Conservation (phyloP, 108 stramenopile species). For the Fistulifera pelliculosa region DNA sequence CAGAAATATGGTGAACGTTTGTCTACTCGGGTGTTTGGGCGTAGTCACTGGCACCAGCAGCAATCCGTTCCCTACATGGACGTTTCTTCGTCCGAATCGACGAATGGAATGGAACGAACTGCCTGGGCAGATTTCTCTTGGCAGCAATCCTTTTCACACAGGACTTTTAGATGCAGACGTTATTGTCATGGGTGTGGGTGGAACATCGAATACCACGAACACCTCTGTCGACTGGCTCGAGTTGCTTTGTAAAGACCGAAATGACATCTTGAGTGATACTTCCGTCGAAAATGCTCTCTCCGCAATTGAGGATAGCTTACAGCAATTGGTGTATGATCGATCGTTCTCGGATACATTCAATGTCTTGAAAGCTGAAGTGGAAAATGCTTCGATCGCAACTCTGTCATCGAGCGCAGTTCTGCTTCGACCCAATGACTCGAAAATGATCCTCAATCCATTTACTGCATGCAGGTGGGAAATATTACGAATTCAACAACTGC, state of each 20-base stretch:
- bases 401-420: slow-evolving; percentile 6
- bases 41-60: no score
- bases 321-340: slow-evolving; percentile 20
- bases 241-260: slow-evolving; percentile 22
- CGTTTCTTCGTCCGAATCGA: slow-evolving; percentile 62
- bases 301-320: slow-evolving; percentile 45
- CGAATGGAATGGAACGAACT: slow-evolving; percentile 69
- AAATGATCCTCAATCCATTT: slow-evolving; percentile 22
- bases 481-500: slow-evolving; percentile 3
- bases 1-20: no score
- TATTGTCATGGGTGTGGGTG: slow-evolving; percentile 58
- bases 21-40: no score
- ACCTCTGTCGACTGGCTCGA: slow-evolving; percentile 3
- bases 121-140: background rate
- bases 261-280: slow-evolving; percentile 37
- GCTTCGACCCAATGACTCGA: no score
- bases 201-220: slow-evolving; percentile 33
- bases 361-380: slow-evolving; percentile 66
- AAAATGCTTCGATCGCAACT: slow-evolving; percentile 48
- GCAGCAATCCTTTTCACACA: background rate
- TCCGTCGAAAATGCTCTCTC: slow-evolving; percentile 39
- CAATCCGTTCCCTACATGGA: slow-evolving; percentile 61
- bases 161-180: slow-evolving; percentile 36
- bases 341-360: slow-evolving; percentile 54
- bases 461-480: slow-evolving; percentile 43